These are phyloP conservation scores for Saxispiralis lemnorum DNA, from an alignment of 495 filamentous ascomycete genomes.

Conservation along the genomic window DNA sequence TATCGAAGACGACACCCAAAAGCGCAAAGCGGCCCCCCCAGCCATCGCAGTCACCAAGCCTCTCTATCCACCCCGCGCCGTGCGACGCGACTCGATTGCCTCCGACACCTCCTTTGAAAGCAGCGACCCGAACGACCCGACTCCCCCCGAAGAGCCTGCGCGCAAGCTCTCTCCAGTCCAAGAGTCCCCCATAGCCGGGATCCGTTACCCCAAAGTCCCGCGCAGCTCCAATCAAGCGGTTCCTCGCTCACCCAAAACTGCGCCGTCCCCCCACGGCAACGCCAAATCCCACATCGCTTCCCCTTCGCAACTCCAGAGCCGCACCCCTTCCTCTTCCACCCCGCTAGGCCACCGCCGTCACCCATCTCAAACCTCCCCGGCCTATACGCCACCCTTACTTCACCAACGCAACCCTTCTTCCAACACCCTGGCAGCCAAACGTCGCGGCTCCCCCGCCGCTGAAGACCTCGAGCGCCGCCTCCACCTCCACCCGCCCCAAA, in stretches of 20 bases:
- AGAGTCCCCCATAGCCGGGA: constrained; percentile 23
- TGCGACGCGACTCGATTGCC: constrained; percentile 13
- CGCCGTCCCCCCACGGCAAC: constrained; percentile 7
- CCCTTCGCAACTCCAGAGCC: too few species aligned
- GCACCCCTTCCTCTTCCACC: too few species aligned
- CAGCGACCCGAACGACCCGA: constrained; percentile 21
- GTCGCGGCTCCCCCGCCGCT: constrained; percentile 15
- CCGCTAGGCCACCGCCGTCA: too few species aligned
- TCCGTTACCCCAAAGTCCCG: constrained; percentile 26
- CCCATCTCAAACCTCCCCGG: too few species aligned
- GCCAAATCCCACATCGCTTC: not conserved
- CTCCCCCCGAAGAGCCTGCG: constrained; percentile 21
- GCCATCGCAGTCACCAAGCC: constrained; percentile 8
- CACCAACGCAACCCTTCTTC: too few species aligned
- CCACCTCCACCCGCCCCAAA: constrained; percentile 4
- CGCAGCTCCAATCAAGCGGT: constrained; percentile 24
- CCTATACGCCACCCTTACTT: too few species aligned
- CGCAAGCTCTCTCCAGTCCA: constrained; percentile 23
- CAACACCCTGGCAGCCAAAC: constrained; percentile 18
- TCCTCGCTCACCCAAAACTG: constrained; percentile 16
- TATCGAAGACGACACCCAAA: constrained; percentile 6
- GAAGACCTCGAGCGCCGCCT: constrained; percentile 16
- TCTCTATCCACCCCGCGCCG: constrained; percentile 6
- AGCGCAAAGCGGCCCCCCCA: not conserved
- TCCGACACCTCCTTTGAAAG: constrained; percentile 26